A percentile compares a stretch with the other conserved stretches of the same genome.
Conservation (phyloP, 805 yeast genomes). For the Candida krabiensis region DNA sequence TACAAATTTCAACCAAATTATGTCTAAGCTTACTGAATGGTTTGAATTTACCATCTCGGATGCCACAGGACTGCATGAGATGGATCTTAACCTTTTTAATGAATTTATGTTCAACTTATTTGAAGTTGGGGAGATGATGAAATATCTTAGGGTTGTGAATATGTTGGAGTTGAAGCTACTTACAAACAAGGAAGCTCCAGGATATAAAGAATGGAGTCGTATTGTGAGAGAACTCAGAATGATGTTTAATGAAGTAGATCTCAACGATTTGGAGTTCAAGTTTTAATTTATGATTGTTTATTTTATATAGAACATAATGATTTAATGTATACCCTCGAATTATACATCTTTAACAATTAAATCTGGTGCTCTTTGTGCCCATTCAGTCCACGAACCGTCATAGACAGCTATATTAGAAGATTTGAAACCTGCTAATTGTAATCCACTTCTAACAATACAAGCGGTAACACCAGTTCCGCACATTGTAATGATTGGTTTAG, state of each 20-base stretch:
- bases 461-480: conserved; percentile 99
- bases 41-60: conserved; percentile 21
- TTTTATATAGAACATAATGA: not conserved
- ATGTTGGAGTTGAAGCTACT: conserved; percentile 14
- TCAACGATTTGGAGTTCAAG: conserved; percentile 14
- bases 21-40: conserved; percentile 24
- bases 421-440: conserved; percentile 52
- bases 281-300: conserved; percentile 5
- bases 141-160: conserved; percentile 19
- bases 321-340: no score
- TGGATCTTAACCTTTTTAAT: conserved; percentile 27
- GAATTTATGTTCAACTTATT: conserved; percentile 29
- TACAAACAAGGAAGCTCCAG: conserved; percentile 2
- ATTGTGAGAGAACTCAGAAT: conserved; percentile 17
- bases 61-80: conserved; percentile 21
- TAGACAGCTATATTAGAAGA: conserved; percentile 54
- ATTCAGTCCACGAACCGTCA: conserved; percentile 91
- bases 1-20: conserved; percentile 12
- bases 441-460: conserved; percentile 76
- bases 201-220: conserved; percentile 22
- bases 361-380: conserved; percentile 75
- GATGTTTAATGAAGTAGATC: conserved; percentile 11
- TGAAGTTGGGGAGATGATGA: conserved; percentile 19
- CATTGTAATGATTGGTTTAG: conserved; percentile 76
- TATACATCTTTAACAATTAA: conserved; percentile 45